These are phyloP conservation scores for Dothidotthia symphoricarpi DNA, from an alignment of 2,329 filamentous ascomycete genomes.

Conservation along the genomic window DNA sequence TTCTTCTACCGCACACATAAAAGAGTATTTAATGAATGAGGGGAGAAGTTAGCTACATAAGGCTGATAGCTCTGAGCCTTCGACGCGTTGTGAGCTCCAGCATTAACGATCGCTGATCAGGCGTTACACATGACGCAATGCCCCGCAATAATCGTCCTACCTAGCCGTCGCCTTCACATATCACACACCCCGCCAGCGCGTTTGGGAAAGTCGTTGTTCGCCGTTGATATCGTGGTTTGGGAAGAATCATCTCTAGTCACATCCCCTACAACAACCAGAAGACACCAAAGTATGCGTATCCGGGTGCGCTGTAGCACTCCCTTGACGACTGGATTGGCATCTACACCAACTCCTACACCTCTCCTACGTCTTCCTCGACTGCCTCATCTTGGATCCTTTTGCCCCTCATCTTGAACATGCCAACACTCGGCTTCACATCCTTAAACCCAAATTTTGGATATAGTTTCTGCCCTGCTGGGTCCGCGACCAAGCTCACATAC, in stretches of 20 bases:
- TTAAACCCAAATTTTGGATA: constrained; percentile 52
- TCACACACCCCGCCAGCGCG: too few relatives aligned
- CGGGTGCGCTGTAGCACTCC: too few relatives aligned
- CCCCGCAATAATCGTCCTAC: neutral
- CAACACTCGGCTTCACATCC: constrained; percentile 34
- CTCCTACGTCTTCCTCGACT: constrained; percentile 2
- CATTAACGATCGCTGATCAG: neutral
- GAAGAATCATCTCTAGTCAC: too few relatives aligned
- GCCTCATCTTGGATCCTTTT: constrained; percentile 15
- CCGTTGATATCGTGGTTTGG: too few relatives aligned
- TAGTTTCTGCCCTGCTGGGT: constrained; percentile 46
- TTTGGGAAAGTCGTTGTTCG: too few relatives aligned
- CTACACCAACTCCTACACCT: neutral
- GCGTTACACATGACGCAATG: neutral
- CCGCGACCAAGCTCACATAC: constrained; percentile 50
- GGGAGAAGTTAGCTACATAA: too few relatives aligned
- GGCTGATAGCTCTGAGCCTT: neutral
- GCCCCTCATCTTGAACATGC: constrained; percentile 32
- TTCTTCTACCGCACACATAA: neutral
- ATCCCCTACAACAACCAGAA: too few relatives aligned
- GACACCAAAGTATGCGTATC: too few relatives aligned
- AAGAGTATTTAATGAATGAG: too few relatives aligned
- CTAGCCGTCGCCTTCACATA: too few relatives aligned
- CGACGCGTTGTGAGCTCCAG: neutral
- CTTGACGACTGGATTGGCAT: too few relatives aligned